phyloP scores from a whole-genome alignment of 2,329 filamentous ascomycete genomes.

The Aspergillus brasiliensis region DNA sequence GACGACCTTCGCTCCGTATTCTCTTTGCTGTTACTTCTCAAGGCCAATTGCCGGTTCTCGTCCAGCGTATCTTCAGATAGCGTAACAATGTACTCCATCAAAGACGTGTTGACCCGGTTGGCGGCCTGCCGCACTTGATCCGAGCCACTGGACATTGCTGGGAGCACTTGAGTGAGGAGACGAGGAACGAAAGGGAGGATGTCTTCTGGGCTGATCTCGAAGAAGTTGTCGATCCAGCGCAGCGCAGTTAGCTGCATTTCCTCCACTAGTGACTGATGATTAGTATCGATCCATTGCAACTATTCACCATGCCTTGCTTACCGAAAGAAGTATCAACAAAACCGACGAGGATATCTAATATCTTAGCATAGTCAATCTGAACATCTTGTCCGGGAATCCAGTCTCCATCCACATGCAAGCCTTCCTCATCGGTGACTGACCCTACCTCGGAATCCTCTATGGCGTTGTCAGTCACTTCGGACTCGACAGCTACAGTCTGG shows the following conservation, averaged over 20 bases:
- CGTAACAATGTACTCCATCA: conserved; percentile 94
- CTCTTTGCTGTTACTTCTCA: conserved; percentile 47
- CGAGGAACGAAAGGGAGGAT: conserved; percentile 93
- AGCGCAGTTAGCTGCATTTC: conserved; percentile 89
- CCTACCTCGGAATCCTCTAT: conserved; percentile 51
- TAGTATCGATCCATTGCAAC: background rate
- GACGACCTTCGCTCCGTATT: conserved; percentile 46
- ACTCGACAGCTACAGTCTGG: conserved; percentile 40
- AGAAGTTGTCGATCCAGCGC: conserved; percentile 93
- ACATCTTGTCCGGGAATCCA: conserved; percentile 98
- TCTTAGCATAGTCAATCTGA: conserved; percentile 87
- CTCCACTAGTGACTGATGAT: conserved; percentile 62
- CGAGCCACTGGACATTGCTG: conserved; percentile 88
- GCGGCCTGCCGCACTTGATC: conserved; percentile 88
- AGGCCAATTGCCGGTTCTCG: conserved; percentile 38
- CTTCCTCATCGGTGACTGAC: conserved; percentile 54
- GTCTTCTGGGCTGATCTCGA: conserved; percentile 96
- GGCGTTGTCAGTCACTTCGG: conserved; percentile 57
- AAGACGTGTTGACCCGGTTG: conserved; percentile 80
- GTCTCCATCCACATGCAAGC: conserved; percentile 74
- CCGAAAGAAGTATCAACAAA: conserved; percentile 82
- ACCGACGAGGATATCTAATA: conserved; percentile 85
- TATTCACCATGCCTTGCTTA: conserved; percentile 36
- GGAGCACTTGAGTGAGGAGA: conserved; percentile 86
- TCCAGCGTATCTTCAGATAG: conserved; percentile 69